Evolutionary conservation across 495 filamentous ascomycete species (phyloP).

Genomic region (Talaromyces ruber): DNA sequence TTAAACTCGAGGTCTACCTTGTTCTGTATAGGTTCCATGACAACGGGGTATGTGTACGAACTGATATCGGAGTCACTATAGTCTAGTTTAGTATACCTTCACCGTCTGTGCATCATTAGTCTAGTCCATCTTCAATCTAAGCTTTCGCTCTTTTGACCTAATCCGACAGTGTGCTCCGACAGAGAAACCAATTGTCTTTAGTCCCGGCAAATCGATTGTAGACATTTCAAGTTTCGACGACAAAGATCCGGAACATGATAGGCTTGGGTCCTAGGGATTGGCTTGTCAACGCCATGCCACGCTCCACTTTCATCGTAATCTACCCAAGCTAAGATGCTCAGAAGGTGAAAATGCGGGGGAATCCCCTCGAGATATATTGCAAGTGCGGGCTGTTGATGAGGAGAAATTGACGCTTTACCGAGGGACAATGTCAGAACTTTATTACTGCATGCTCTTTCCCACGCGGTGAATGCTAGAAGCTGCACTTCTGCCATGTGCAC

Average conservation of each 20-base stretch:
- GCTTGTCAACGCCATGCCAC: background rate
- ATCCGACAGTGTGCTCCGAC: background rate
- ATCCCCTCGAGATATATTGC: background rate
- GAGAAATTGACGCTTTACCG: background rate
- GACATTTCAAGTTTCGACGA: background rate
- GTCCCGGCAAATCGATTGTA: background rate
- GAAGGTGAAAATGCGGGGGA: background rate
- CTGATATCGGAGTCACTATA: background rate
- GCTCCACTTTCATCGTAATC: background rate
- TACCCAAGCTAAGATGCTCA: background rate
- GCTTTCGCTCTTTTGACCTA: background rate
- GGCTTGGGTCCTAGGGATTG: background rate
- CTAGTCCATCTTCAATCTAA: background rate
- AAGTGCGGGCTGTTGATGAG: background rate
- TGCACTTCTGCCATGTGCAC: background rate
- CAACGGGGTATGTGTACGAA: background rate
- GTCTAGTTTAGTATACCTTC: background rate
- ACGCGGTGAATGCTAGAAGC: background rate
- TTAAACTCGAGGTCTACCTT: background rate
- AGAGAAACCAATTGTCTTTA: background rate
- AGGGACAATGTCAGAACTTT: background rate
- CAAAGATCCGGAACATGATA: background rate
- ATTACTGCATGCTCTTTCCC: background rate
- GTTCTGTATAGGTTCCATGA: background rate
- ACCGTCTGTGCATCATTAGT: background rate